Evolutionary conservation across 2,329 filamentous ascomycete species (phyloP).

Genomic region (Nectriaceae sp.): DNA sequence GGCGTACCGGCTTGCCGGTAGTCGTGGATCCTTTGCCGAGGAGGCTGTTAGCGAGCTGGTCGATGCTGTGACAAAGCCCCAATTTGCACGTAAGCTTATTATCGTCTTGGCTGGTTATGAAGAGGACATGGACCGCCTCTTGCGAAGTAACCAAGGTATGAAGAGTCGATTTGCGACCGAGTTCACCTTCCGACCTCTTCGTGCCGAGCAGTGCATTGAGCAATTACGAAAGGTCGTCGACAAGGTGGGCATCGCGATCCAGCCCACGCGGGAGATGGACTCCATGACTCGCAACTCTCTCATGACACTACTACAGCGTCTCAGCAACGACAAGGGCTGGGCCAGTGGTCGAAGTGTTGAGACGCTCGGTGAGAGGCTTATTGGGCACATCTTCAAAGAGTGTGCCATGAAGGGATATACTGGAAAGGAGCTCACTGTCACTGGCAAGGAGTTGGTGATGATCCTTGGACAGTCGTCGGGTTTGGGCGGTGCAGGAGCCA

Average conservation of each 20-base stretch:
- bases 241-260: constrained; percentile 31
- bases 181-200: constrained; percentile 55
- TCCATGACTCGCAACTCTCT: constrained; percentile 27
- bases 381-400: constrained; percentile 40
- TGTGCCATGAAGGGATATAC: constrained; percentile 35
- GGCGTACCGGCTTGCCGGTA: constrained; percentile 60
- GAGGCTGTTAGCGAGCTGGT: constrained; percentile 56
- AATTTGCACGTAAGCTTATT: constrained; percentile 60
- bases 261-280: constrained; percentile 26
- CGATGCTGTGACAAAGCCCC: constrained; percentile 53
- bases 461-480: constrained; percentile 31
- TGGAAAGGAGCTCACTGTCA: constrained; percentile 27
- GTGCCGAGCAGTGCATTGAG: constrained; percentile 44
- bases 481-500: constrained; percentile 25
- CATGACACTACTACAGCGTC: constrained; percentile 38
- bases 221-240: constrained; percentile 43
- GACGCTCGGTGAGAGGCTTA: constrained; percentile 53
- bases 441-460: constrained; percentile 30
- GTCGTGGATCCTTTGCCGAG: constrained; percentile 56
- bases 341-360: constrained; percentile 64
- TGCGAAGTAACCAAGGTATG: constrained; percentile 62
- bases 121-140: constrained; percentile 62
- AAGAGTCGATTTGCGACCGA: constrained; percentile 64
- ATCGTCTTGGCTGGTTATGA: constrained; percentile 71
- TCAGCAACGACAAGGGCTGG: constrained; percentile 53